Percentiles rank a stretch among this genome's conserved stretches.
phyloP scores from a whole-genome alignment of 2,329 filamentous ascomycete species.

The Ceratocystis papillata region DNA sequence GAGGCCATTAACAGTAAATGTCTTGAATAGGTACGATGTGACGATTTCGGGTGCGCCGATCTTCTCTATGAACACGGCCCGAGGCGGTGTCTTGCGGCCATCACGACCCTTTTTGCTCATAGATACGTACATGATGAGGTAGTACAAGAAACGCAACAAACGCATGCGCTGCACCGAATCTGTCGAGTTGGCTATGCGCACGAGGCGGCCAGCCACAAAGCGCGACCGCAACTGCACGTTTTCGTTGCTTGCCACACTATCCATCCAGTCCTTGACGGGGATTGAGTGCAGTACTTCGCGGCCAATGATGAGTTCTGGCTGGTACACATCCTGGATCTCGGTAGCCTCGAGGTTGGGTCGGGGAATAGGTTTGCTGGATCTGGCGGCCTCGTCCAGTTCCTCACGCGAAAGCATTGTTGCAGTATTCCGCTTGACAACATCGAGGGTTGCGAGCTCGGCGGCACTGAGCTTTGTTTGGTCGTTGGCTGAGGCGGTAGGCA shows the following conservation, averaged over 20 bases:
- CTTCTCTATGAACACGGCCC: constrained; percentile 49
- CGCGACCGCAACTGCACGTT: constrained; percentile 47
- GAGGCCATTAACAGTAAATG: constrained; percentile 52
- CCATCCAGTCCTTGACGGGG: constrained; percentile 63
- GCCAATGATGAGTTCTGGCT: constrained; percentile 55
- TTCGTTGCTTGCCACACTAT: constrained; percentile 49
- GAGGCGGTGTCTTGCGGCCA: constrained; percentile 44
- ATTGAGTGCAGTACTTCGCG: constrained; percentile 55
- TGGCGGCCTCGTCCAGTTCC: constrained; percentile 52
- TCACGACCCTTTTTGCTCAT: constrained; percentile 39
- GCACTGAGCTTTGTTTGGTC: constrained; percentile 43
- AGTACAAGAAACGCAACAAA: constrained; percentile 49
- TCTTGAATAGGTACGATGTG: constrained; percentile 55
- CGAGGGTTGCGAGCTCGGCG: constrained; percentile 50
- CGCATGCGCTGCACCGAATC: constrained; percentile 44
- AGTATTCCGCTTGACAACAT: constrained; percentile 51
- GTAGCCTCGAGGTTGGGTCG: constrained; percentile 55
- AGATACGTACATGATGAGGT: constrained; percentile 45
- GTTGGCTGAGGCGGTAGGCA: constrained; percentile 38
- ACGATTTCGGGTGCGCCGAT: constrained; percentile 51
- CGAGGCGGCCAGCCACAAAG: constrained; percentile 55
- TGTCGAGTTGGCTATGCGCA: constrained; percentile 43
- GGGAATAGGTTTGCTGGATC: constrained; percentile 62
- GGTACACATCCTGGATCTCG: constrained; percentile 62
- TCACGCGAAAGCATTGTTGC: constrained; percentile 56